Percentiles rank a stretch among this genome's conserved stretches.
Conservation (phyloP, 306 rosid species). For the Arachis hypogaea region DNA sequence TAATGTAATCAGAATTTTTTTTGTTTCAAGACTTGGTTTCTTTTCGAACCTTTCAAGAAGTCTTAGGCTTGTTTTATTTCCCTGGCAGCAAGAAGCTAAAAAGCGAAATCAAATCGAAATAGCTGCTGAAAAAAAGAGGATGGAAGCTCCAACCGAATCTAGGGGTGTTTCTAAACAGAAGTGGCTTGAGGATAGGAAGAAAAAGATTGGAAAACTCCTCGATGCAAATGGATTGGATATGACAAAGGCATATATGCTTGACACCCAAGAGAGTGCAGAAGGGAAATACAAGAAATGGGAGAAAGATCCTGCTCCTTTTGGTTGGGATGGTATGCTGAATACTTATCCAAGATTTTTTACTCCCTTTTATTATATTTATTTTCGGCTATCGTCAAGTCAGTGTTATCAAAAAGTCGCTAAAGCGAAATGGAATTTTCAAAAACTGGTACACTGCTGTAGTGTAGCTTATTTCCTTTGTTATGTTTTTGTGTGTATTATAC, state of each 20-base stretch:
- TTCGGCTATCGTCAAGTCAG: background rate
- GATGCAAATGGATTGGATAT: constrained; percentile 96
- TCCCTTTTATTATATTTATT: background rate
- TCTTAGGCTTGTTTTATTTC: constrained; percentile 25
- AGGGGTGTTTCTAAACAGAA: constrained; percentile 96
- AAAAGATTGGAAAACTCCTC: constrained; percentile 83
- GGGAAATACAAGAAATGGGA: constrained; percentile 96
- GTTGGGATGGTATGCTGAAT: constrained; percentile 88
- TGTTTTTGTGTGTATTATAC: too few relatives aligned
- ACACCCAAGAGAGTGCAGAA: constrained; percentile 89
- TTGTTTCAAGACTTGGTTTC: background rate
- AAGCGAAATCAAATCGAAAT: constrained; percentile 90
- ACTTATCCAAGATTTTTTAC: constrained; percentile 5
- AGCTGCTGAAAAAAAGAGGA: constrained; percentile 89
- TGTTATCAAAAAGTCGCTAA: too few relatives aligned
- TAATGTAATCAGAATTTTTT: constrained; percentile 31
- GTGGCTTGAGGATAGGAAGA: constrained; percentile 97
- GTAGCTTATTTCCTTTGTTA: too few relatives aligned
- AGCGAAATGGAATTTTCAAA: too few relatives aligned
- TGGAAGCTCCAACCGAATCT: constrained; percentile 90
- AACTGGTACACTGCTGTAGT: too few relatives aligned
- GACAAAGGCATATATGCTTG: constrained; percentile 88
- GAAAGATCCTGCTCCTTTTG: constrained; percentile 93
- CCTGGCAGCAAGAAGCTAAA: constrained; percentile 76
- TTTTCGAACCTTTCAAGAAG: background rate